Percentiles rank a stretch among this genome's conserved stretches.
Evolutionary conservation across 2,329 filamentous ascomycete species (phyloP).

Genomic region (Lasiodiplodia hormozganensis): DNA sequence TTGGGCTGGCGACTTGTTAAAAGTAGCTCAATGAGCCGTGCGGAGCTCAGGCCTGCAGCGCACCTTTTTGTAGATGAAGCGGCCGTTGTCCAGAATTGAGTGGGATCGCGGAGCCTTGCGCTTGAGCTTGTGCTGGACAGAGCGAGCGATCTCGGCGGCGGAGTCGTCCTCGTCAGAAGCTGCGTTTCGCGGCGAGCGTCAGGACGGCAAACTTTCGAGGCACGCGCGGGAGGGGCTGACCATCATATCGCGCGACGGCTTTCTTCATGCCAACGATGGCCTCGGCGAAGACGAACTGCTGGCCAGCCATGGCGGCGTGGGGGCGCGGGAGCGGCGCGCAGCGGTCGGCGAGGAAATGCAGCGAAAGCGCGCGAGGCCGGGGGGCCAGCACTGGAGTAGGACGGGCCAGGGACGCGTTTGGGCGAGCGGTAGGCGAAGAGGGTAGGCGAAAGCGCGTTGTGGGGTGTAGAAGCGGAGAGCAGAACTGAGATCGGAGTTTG

Average conservation of each 20-base stretch:
- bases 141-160: conserved; percentile 72
- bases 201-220: conserved; percentile 10
- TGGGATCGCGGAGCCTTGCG: conserved; percentile 62
- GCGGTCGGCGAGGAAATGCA: neutral
- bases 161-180: conserved; percentile 78
- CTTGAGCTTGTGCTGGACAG: conserved; percentile 71
- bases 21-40: neutral
- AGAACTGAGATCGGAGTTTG: conserved; percentile 26
- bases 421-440: neutral
- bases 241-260: conserved; percentile 29
- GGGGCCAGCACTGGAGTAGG: neutral
- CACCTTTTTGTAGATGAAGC: conserved; percentile 76
- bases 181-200: conserved; percentile 17
- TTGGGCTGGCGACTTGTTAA: conserved; percentile 55
- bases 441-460: conserved; percentile 8
- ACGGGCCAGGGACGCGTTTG: conserved; percentile 3
- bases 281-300: conserved; percentile 49
- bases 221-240: conserved; percentile 19
- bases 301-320: conserved; percentile 43
- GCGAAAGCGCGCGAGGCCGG: neutral
- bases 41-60: conserved; percentile 34
- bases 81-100: conserved; percentile 51
- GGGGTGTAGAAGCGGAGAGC: conserved; percentile 20
- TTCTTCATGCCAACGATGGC: conserved; percentile 50
- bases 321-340: conserved; percentile 15